Evolutionary conservation across 192 early-diverging fungal species (phyloP), one percentile per base, ranked within the genome.

Genomic region (Backusella circina): DNA sequence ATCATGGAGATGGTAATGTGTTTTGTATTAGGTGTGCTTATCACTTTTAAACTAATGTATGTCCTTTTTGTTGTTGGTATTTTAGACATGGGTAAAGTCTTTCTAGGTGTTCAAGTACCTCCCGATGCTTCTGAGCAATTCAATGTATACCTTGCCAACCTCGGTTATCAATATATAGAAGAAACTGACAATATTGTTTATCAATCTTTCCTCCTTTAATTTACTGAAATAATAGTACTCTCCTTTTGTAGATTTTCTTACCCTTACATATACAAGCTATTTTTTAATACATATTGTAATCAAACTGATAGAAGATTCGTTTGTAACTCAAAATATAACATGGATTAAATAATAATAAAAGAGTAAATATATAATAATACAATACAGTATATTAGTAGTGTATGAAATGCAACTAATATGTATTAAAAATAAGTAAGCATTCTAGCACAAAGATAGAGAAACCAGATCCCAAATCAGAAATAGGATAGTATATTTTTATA

Each of bases 81-180:
- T 38, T 31, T 77, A 89, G 97, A 99, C 79, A 92, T 97, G 79
- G 96, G 94, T 35, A 94, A 94, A 79, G 96, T 99, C 4, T 79
- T 98, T 74, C 91, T 94, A 7, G 98, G 97, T 28, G 89, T 99
- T 54, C 97, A 99, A 81, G 96, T 98, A 21, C 93, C 93, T 13
- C 83, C 88, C 26, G 80, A 85, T 16, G 88, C 87, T 38, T 79
- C 80, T 10, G 83, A 83, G 7, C 83, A 81, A 10, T 95, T 99
- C 79, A 89, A 92, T 72, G 76, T 66, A n/a, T 97, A 95, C 76
- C 79, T 98, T 70, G 82, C 88, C n/a, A 86, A 90, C 15, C 88
- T 98, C 13, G 88, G 89, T 73, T 99, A 96, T 79, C 91, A 90
- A 65, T 94, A 88, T 77, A 91, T 97, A 26, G 95, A 99, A 80